Conservation (phyloP, 495 filamentous ascomycete genomes). For the Lasiosphaeria ovina region DNA sequence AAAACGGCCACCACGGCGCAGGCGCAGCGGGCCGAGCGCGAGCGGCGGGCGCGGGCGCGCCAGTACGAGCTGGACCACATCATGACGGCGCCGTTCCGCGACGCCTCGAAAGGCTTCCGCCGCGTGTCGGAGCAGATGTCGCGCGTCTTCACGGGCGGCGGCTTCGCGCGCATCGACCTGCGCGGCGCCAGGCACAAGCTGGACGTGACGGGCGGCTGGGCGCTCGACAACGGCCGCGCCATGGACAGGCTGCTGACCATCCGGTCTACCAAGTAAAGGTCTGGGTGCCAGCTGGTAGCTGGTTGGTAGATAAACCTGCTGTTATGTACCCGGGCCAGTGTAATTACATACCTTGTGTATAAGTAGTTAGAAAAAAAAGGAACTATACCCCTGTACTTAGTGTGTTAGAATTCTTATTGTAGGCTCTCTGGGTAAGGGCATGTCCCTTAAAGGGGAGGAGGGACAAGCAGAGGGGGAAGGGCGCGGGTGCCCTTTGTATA, state of each 20-base stretch:
- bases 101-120: slow-evolving; percentile 31
- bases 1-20: slow-evolving; percentile 10
- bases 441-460: too few species aligned
- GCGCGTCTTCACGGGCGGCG: slow-evolving; percentile 45
- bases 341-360: neutral
- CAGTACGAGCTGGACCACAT: slow-evolving; percentile 46
- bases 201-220: slow-evolving; percentile 49
- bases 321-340: too few species aligned
- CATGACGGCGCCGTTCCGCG: slow-evolving; percentile 51
- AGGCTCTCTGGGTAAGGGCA: too few species aligned
- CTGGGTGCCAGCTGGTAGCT: neutral
- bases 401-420: too few species aligned
- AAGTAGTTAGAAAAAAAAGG: neutral
- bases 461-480: too few species aligned
- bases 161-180: slow-evolving; percentile 43
- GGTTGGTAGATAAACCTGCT: too few species aligned
- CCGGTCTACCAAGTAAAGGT: neutral
- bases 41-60: slow-evolving; percentile 31
- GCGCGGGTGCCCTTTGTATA: too few species aligned
- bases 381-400: neutral
- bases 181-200: slow-evolving; percentile 44
- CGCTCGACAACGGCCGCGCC: slow-evolving; percentile 49
- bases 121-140: slow-evolving; percentile 32
- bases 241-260: slow-evolving; percentile 45
- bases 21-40: slow-evolving; percentile 26